Conservation (phyloP, 306 rosid species). For the Vachellia collinsii region DNA sequence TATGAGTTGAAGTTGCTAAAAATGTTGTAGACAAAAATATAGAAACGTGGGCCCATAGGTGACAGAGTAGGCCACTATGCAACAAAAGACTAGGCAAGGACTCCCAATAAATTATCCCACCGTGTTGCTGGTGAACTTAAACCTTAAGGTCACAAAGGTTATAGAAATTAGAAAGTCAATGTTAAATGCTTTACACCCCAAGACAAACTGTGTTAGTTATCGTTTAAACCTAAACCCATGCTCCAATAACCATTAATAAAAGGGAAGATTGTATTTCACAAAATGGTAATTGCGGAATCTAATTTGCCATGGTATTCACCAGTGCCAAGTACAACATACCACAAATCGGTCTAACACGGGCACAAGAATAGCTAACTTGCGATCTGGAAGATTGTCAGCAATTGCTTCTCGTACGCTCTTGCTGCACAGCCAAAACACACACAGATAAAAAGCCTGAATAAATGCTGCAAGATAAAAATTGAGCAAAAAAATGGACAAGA, state of each 20-base stretch:
- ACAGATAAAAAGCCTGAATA: not conserved
- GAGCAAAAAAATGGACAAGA: constrained; percentile 10
- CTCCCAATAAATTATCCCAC: not conserved
- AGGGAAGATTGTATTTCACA: not conserved
- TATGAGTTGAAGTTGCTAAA: not conserved
- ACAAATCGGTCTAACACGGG: constrained; percentile 98
- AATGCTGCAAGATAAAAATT: not conserved
- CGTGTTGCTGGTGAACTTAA: not conserved
- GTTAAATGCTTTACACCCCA: not conserved
- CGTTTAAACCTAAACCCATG: constrained; percentile 6
- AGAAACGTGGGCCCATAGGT: not conserved
- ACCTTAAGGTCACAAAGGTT: constrained; percentile 3
- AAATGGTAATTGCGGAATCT: constrained; percentile 10
- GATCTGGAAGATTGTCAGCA: constrained; percentile 54
- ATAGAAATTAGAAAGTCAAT: not conserved
- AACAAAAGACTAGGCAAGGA: constrained; percentile 7
- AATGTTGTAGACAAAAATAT: not conserved
- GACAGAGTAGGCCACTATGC: constrained; percentile 9
- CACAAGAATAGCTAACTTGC: constrained; percentile 74
- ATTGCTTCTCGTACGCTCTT: constrained; percentile 54
- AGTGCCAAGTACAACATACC: constrained; percentile 55
- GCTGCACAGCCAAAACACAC: constrained; percentile 36
- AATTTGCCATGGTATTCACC: constrained; percentile 18
- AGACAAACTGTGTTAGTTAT: not conserved
- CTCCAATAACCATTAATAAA: not conserved